Percentiles rank a stretch among this genome's conserved stretches.
These are phyloP conservation scores for Pseudozyma flocculosa DNA, from an alignment of 1,284 basidiomycete species.

Conservation along the genomic window DNA sequence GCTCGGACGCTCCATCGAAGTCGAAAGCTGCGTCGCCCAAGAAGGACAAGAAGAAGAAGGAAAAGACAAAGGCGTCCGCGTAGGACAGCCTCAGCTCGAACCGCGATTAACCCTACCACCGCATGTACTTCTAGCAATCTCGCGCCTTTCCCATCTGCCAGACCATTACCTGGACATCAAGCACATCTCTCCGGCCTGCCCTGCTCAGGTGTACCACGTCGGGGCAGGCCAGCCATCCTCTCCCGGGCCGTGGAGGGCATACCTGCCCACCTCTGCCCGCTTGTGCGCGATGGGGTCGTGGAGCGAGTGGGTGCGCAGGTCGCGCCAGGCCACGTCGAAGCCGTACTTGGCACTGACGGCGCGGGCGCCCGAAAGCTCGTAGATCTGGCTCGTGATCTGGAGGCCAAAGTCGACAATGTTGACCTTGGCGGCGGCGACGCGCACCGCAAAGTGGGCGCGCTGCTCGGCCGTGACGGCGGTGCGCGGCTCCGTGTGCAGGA, in stretches of 20 bases:
- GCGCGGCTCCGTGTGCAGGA: conserved; percentile 40
- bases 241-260: conserved; percentile 41
- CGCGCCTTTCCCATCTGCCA: too few relatives aligned
- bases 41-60: too few relatives aligned
- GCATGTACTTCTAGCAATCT: too few relatives aligned
- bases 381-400: conserved; percentile 54
- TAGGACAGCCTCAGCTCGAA: too few relatives aligned
- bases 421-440: conserved; percentile 55
- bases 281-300: conserved; percentile 58
- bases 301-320: conserved; percentile 51
- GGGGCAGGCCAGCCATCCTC: conserved; percentile 50
- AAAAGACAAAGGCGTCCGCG: too few relatives aligned
- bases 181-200: too few relatives aligned
- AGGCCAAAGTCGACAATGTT: conserved; percentile 51
- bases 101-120: too few relatives aligned
- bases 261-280: conserved; percentile 51
- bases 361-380: conserved; percentile 55
- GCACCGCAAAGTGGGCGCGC: conserved; percentile 54
- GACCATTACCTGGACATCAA: too few relatives aligned
- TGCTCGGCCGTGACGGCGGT: conserved; percentile 46
- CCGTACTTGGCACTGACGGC: conserved; percentile 53
- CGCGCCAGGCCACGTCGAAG: conserved; percentile 48
- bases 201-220: conserved; percentile 45
- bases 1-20: background rate
- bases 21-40: background rate